These are phyloP conservation scores for Bipolaris oryzae DNA, from an alignment of 2,329 filamentous ascomycete species.

Conservation along the genomic window DNA sequence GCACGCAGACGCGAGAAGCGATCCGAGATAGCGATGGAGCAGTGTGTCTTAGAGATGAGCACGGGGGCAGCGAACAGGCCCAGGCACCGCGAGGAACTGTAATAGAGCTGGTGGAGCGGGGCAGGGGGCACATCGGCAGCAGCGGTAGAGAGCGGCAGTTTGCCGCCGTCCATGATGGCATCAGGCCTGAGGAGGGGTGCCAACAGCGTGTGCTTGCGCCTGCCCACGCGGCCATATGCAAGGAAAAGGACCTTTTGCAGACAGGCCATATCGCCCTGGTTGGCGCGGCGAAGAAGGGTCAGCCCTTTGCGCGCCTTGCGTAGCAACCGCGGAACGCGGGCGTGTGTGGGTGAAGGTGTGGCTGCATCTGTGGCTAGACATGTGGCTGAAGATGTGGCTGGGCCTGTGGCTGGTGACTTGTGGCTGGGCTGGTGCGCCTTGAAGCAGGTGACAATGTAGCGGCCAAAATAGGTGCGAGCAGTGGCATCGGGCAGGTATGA, in stretches of 20 bases:
- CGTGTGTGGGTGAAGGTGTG: slow-evolving; percentile 26
- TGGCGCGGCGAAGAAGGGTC: slow-evolving; percentile 59
- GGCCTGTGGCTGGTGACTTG: slow-evolving; percentile 5
- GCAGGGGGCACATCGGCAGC: slow-evolving; percentile 18
- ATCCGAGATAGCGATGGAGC: slow-evolving; percentile 36
- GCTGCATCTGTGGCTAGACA: slow-evolving; percentile 20
- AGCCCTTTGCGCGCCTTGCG: slow-evolving; percentile 45
- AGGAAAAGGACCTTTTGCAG: slow-evolving; percentile 60
- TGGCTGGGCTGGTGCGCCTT: slow-evolving; percentile 49
- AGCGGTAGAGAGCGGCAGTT: background rate
- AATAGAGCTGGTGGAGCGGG: slow-evolving; percentile 47
- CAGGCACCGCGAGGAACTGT: slow-evolving; percentile 39
- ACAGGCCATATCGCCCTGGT: slow-evolving; percentile 59
- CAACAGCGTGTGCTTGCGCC: slow-evolving; percentile 56
- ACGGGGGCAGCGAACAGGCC: slow-evolving; percentile 41
- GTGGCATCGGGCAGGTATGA: slow-evolving; percentile 65
- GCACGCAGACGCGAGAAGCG: slow-evolving; percentile 41
- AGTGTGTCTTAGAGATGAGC: slow-evolving; percentile 14
- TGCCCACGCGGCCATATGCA: slow-evolving; percentile 64
- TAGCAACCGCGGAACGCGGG: slow-evolving; percentile 30
- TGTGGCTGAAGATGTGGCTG: no score
- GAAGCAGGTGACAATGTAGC: slow-evolving; percentile 58
- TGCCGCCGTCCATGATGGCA: slow-evolving; percentile 12
- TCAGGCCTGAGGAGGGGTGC: slow-evolving; percentile 34
- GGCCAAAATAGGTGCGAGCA: slow-evolving; percentile 57